phyloP scores from a whole-genome alignment of 306 rosid genomes.

The Malus fusca region DNA sequence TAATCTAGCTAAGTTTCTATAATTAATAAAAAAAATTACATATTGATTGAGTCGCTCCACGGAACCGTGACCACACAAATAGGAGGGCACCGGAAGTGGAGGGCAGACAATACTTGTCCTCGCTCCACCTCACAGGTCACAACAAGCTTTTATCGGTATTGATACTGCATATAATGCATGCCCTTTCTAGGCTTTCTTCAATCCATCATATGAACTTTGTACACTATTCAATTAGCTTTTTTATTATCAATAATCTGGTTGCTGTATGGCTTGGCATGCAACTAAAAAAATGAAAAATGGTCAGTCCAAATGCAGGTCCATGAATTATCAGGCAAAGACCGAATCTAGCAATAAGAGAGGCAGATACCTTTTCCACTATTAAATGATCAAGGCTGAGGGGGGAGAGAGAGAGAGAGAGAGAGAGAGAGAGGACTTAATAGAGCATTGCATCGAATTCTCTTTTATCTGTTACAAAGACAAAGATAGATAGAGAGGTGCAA shows the following conservation, averaged over 20 bases:
- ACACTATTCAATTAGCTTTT: background rate
- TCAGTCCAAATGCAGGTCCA: background rate
- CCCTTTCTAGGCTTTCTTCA: background rate
- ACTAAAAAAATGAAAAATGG: background rate
- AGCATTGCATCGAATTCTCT: slow-evolving; percentile 72
- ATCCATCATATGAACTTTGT: background rate
- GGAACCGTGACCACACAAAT: no score
- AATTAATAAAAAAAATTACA: background rate
- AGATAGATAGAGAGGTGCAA: background rate
- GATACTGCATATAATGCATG: background rate
- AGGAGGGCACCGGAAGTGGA: no score
- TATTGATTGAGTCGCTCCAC: background rate
- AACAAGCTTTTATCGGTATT: background rate
- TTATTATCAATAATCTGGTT: background rate
- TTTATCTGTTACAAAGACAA: slow-evolving; percentile 1
- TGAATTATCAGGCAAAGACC: background rate
- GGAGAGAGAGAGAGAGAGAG: no score
- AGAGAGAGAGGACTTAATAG: background rate
- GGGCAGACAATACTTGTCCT: no score
- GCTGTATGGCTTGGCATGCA: background rate
- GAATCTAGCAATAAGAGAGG: background rate
- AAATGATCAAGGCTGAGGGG: background rate
- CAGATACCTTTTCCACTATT: background rate
- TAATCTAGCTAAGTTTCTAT: no score
- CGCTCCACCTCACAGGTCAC: background rate